A percentile compares a stretch with the other conserved stretches of the same genome.
Conservation (phyloP, 176 grass and related monocot genomes). For the Ensete glaucum region DNA sequence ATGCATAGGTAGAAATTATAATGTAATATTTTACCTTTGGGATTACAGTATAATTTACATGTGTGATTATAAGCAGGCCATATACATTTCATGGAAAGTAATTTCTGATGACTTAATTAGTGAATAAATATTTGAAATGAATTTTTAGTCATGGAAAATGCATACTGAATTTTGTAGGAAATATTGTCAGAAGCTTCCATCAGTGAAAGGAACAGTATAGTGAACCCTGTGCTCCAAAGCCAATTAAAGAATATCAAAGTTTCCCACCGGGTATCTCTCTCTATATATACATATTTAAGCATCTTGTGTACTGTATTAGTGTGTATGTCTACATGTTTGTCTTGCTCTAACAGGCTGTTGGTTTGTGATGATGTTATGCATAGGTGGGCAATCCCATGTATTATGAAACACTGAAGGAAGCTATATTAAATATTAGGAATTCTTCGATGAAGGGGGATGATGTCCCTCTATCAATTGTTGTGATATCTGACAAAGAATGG, state of each 20-base stretch:
- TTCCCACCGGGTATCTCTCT: conserved; percentile 52
- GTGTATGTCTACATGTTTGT: neutral
- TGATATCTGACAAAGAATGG: conserved; percentile 86
- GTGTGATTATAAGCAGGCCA: neutral
- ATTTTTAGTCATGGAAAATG: neutral
- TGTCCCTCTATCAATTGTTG: conserved; percentile 65
- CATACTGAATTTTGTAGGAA: conserved; percentile 37
- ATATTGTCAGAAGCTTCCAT: conserved; percentile 89
- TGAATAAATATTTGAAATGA: neutral
- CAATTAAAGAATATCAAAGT: conserved; percentile 88
- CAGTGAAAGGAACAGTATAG: conserved; percentile 52
- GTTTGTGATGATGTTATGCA: conserved; percentile 22
- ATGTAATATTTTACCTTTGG: neutral
- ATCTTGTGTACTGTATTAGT: neutral
- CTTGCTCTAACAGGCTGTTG: neutral
- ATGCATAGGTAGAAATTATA: too few species aligned
- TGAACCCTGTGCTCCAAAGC: conserved; percentile 53
- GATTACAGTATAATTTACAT: neutral
- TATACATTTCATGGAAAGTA: neutral
- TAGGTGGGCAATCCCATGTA: conserved; percentile 87
- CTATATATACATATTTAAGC: neutral
- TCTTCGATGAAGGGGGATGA: conserved; percentile 34
- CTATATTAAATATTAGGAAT: conserved; percentile 54
- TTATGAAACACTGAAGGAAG: conserved; percentile 79
- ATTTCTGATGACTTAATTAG: neutral